Percentiles rank a stretch among this genome's conserved stretches.
phyloP scores from a whole-genome alignment of 805 yeast species.

The Clavispora fructus region DNA sequence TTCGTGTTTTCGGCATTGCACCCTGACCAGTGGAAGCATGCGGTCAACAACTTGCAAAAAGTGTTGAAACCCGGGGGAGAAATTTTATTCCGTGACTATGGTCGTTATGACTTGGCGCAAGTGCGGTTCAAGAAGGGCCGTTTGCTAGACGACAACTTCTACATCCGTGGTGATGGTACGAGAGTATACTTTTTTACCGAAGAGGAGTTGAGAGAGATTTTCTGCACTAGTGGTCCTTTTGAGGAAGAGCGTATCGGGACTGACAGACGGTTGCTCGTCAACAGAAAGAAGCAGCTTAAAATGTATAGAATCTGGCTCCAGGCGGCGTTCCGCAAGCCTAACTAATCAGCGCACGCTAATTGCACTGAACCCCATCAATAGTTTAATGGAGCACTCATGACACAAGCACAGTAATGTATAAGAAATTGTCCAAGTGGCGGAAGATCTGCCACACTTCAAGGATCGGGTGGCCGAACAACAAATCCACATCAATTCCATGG shows the following conservation, averaged over 20 bases:
- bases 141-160: constrained; percentile 84
- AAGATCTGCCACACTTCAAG: constrained; percentile 30
- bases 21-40: constrained; percentile 86
- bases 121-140: constrained; percentile 87
- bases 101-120: constrained; percentile 93
- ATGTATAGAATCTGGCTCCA: constrained; percentile 98
- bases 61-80: constrained; percentile 90
- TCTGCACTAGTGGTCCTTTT: constrained; percentile 47
- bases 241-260: constrained; percentile 75
- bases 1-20: constrained; percentile 90
- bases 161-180: constrained; percentile 96
- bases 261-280: constrained; percentile 85
- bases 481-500: constrained; percentile 27
- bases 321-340: constrained; percentile 57
- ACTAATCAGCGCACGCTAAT: neutral
- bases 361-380: too few species aligned
- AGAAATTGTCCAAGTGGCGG: constrained; percentile 32
- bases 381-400: constrained; percentile 6
- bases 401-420: constrained; percentile 23
- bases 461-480: constrained; percentile 14
- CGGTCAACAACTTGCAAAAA: constrained; percentile 63
- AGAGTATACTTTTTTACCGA: constrained; percentile 96
- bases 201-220: constrained; percentile 76
- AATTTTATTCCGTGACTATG: constrained; percentile 88
- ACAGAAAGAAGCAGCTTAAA: constrained; percentile 84